Conservation (phyloP, 1,284 basidiomycete species). For the Cutaneotrichosporon dermatis region DNA sequence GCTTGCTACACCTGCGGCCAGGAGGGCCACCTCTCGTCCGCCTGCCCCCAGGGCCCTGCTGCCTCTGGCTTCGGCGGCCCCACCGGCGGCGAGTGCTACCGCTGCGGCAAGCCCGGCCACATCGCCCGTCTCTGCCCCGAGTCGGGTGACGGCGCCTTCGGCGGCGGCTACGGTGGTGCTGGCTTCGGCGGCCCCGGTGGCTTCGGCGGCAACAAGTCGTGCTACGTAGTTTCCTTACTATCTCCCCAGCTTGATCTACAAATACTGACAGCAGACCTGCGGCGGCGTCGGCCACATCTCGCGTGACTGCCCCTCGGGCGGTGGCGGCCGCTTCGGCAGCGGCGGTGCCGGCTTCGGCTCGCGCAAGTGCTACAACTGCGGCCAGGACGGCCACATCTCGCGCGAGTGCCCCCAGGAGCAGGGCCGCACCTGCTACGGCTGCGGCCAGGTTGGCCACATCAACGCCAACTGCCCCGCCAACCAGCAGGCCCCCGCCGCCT, state of each 20-base stretch:
- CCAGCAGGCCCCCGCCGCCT: slow-evolving; percentile 35
- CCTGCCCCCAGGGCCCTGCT: slow-evolving; percentile 59
- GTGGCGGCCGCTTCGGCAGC: slow-evolving; percentile 16
- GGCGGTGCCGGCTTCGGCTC: slow-evolving; percentile 31
- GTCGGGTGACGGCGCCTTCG: slow-evolving; percentile 44
- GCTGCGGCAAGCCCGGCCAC: slow-evolving; percentile 78
- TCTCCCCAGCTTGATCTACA: no score
- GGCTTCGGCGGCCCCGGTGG: slow-evolving; percentile 42
- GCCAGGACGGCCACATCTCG: slow-evolving; percentile 71
- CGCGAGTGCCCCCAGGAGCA: slow-evolving; percentile 70
- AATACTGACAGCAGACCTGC: slow-evolving; percentile 54
- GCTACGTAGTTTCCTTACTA: slow-evolving; percentile 50
- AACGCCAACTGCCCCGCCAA: slow-evolving; percentile 70
- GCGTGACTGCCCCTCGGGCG: slow-evolving; percentile 70
- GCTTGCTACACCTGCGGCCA: slow-evolving; percentile 75
- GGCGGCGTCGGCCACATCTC: slow-evolving; percentile 84
- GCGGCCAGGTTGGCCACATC: slow-evolving; percentile 70
- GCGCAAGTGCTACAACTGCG: slow-evolving; percentile 86
- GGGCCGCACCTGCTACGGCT: slow-evolving; percentile 78
- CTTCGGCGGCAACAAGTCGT: slow-evolving; percentile 56
- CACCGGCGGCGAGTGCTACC: slow-evolving; percentile 68
- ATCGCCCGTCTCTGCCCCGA: slow-evolving; percentile 70
- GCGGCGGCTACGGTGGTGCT: slow-evolving; percentile 34
- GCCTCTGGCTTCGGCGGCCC: slow-evolving; percentile 46
- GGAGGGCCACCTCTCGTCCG: slow-evolving; percentile 50